These are phyloP conservation scores for Neofusicoccum laricinum DNA, from an alignment of 2,329 filamentous ascomycete species.

Conservation along the genomic window DNA sequence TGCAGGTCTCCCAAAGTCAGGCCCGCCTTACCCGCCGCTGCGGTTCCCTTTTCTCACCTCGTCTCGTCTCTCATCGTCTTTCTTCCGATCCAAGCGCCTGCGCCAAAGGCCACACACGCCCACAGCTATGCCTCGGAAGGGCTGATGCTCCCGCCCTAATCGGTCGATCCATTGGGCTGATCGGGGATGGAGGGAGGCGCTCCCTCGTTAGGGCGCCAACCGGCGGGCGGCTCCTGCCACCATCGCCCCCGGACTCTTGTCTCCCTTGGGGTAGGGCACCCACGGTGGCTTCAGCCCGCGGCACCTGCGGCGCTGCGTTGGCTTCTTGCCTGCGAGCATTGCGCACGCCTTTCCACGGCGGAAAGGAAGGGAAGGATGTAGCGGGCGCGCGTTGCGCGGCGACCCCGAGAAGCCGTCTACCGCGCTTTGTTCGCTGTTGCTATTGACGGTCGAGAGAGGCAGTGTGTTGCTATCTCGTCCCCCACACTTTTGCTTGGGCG, in stretches of 20 bases:
- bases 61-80: not conserved
- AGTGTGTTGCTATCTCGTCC: no score
- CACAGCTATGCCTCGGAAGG: not conserved
- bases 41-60: not conserved
- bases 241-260: not conserved
- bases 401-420: slow-evolving; percentile 4
- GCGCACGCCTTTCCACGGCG: not conserved
- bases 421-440: not conserved
- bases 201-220: not conserved
- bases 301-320: not conserved
- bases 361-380: not conserved
- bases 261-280: not conserved
- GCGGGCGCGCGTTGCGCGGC: not conserved
- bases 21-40: not conserved
- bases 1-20: not conserved
- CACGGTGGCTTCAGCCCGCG: not conserved
- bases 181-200: not conserved
- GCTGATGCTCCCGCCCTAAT: slow-evolving; percentile 1
- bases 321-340: not conserved
- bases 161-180: slow-evolving; percentile 1
- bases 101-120: not conserved
- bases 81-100: not conserved
- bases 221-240: not conserved
- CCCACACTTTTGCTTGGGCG: not conserved
- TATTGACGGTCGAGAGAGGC: not conserved